Evolutionary conservation across 768 basidiomycete species (phyloP).

Genomic region (Leccinum broughii): DNA sequence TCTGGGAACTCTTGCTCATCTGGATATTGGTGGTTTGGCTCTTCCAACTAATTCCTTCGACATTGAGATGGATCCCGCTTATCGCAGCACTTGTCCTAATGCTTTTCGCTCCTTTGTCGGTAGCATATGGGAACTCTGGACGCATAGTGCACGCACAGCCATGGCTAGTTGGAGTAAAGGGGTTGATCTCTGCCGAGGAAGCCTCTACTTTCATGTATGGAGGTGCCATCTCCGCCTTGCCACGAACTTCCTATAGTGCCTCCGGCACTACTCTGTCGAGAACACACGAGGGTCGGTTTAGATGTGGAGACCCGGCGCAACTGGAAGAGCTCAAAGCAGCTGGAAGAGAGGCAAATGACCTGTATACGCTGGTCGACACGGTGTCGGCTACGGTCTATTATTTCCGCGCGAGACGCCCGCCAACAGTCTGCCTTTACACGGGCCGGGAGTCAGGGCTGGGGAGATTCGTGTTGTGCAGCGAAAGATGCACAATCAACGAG

Average conservation of each 20-base stretch:
- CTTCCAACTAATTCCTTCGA: too few relatives aligned
- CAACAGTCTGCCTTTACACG: constrained; percentile 27
- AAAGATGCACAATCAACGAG: constrained; percentile 21
- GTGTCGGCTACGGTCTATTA: constrained; percentile 24
- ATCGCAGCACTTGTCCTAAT: constrained; percentile 11
- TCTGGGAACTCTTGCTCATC: constrained; percentile 5
- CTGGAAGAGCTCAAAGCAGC: neutral
- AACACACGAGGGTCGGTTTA: constrained; percentile 9
- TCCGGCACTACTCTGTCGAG: constrained; percentile 17
- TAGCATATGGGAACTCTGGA: constrained; percentile 20
- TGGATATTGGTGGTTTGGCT: neutral
- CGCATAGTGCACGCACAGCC: constrained; percentile 19
- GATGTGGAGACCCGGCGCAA: constrained; percentile 20
- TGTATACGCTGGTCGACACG: constrained; percentile 29
- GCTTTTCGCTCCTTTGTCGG: constrained; percentile 9
- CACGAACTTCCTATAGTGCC: constrained; percentile 20
- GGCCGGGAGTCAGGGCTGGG: constrained; percentile 20
- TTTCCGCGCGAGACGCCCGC: constrained; percentile 22
- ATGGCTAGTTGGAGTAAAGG: constrained; percentile 28
- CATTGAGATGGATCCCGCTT: neutral
- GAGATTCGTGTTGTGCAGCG: constrained; percentile 24
- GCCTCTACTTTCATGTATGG: constrained; percentile 20
- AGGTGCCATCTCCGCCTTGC: constrained; percentile 4
- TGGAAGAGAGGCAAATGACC: neutral
- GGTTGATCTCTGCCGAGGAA: constrained; percentile 24